Evolutionary conservation across 2,329 filamentous ascomycete genomes (phyloP), one percentile per base, ranked within the genome.

Genomic region (Trichoderma hamatum): DNA sequence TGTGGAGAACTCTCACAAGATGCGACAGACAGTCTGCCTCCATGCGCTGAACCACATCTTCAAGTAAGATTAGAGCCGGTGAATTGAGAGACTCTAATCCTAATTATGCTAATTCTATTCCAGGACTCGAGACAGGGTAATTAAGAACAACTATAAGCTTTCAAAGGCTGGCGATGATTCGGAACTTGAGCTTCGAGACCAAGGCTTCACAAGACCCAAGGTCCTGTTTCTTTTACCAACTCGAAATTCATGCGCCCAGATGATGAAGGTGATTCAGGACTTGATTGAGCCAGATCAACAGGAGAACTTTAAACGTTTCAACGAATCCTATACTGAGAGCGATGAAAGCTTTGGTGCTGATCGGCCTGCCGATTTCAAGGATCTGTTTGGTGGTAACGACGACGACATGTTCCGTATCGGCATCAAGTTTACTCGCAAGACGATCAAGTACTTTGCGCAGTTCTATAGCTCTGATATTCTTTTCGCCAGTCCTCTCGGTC

Each of bases 391-490:
- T 71, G 96, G 96, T 70, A 98, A 97, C 77, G 93, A 97, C 77
- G 96, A 98, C 77, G 96, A 99, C 81, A 96, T 96, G 87, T 99
- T 98, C 82, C 89, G 95, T 3, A 84, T 98, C 2, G 96, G 95
- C n/a, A 81, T 99, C 76, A 99, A 98, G 80, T 96, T 99, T 78
- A 98, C 96, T 0, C 89, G 96, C 71, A 98, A 97, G 81, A 97
- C 94, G 0, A 85, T 98, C 77, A 98, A 97, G 78, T 96, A 92
- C 78, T 99, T 97, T 82, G 88, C 95, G 0, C 92, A 94, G 71
- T 99, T 99, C 79, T 98, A 98, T 83, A 95, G 91, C 78, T 97
- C 94, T 11, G 96, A 99, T 78, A 94, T 99, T 72, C 93, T 99
- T 67, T 85, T 99, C 66, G 94, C 93, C 26, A 97, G 93, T 73